phyloP scores from a whole-genome alignment of 2,329 filamentous ascomycete species.

The Westerdykella ornata region DNA sequence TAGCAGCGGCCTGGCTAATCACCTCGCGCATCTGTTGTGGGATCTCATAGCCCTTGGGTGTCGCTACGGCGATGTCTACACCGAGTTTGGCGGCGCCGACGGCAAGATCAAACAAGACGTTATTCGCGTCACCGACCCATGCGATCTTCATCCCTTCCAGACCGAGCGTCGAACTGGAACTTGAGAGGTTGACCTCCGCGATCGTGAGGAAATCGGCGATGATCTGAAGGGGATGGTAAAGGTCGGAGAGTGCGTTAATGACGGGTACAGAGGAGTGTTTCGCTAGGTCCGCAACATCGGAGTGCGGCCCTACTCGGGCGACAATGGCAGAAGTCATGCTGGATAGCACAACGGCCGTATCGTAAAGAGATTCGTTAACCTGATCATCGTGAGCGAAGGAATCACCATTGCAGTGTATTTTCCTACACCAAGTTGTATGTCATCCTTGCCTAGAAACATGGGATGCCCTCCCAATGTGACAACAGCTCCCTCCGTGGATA shows the following conservation, averaged over 20 bases:
- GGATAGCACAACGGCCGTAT: conserved; percentile 88
- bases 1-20: conserved; percentile 58
- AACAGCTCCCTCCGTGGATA: conserved; percentile 88
- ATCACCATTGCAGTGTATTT: not conserved
- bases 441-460: conserved; percentile 93
- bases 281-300: conserved; percentile 44
- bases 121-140: conserved; percentile 96
- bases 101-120: conserved; percentile 89
- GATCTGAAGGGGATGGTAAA: conserved; percentile 88
- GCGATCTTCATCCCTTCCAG: conserved; percentile 82
- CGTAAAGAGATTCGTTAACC: conserved; percentile 91
- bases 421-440: conserved; percentile 86
- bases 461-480: conserved; percentile 83
- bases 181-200: conserved; percentile 63
- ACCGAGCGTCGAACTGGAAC: conserved; percentile 50
- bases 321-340: conserved; percentile 52
- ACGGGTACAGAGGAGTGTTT: conserved; percentile 46
- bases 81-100: conserved; percentile 83
- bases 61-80: conserved; percentile 78
- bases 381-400: conserved; percentile 27
- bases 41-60: conserved; percentile 77
- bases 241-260: conserved; percentile 64
- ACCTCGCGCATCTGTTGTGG: conserved; percentile 65
- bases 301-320: conserved; percentile 49
- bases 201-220: conserved; percentile 93